phyloP scores from a whole-genome alignment of 768 basidiomycete species.

The Sporobolomyces pararoseus region DNA sequence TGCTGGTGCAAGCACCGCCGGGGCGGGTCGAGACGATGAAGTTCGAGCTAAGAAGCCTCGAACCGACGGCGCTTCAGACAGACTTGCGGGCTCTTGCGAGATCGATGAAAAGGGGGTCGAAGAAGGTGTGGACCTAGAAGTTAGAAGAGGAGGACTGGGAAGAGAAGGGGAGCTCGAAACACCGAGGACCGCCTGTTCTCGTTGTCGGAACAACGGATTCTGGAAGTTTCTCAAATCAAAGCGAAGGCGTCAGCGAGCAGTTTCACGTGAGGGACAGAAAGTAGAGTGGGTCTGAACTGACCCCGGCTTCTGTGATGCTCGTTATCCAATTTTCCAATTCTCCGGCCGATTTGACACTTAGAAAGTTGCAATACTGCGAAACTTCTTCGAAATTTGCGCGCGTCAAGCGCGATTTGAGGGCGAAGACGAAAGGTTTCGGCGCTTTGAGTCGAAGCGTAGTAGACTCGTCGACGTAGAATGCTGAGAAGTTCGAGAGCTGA shows the following conservation, averaged over 20 bases:
- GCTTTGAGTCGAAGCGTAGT: slow-evolving; percentile 57
- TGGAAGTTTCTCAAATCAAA: not conserved
- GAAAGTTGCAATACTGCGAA: slow-evolving; percentile 80
- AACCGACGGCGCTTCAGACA: not conserved
- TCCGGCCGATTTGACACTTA: slow-evolving; percentile 64
- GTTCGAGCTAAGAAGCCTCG: not conserved
- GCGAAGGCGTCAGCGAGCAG: too few species aligned
- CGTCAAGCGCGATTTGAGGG: slow-evolving; percentile 69
- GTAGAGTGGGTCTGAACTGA: too few species aligned
- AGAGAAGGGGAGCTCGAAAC: not conserved
- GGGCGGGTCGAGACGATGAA: not conserved
- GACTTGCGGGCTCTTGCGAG: not conserved
- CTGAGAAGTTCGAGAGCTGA: slow-evolving; percentile 82
- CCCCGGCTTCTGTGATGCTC: slow-evolving; percentile 73
- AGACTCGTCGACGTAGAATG: slow-evolving; percentile 69
- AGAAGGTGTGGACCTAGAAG: not conserved
- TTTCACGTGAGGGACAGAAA: not conserved
- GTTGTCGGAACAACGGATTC: slow-evolving; percentile 28
- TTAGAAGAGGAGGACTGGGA: not conserved
- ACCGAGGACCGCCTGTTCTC: slow-evolving; percentile 27
- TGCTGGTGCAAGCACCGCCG: not conserved
- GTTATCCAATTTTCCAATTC: slow-evolving; percentile 77
- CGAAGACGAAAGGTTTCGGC: slow-evolving; percentile 79
- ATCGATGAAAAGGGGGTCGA: not conserved
- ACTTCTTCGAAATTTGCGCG: slow-evolving; percentile 34